A percentile compares a stretch with the other conserved stretches of the same genome.
Conservation (phyloP, 345 rosid genomes). For the Gossypium mustelinum region DNA sequence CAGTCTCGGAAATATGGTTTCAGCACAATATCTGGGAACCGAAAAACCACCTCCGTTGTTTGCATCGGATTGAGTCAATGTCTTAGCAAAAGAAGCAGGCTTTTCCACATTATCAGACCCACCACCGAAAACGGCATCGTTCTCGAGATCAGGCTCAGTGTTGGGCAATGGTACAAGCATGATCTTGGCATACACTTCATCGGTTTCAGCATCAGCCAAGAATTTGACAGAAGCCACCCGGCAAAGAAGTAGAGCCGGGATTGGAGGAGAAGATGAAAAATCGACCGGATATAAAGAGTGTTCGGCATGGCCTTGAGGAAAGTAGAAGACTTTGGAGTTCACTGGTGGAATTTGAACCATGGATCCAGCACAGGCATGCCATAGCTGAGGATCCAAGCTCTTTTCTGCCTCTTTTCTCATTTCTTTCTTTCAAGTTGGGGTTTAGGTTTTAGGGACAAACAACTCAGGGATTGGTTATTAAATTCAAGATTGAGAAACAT, state of each 20-base stretch:
- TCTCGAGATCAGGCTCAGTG: conserved; percentile 30
- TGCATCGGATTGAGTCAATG: conserved; percentile 90
- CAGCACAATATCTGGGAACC: conserved; percentile 94
- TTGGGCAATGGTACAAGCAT: conserved; percentile 49
- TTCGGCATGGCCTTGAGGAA: conserved; percentile 88
- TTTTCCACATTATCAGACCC: conserved; percentile 42
- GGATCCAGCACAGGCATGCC: conserved; percentile 98
- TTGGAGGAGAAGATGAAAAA: conserved; percentile 43
- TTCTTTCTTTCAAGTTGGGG: background rate
- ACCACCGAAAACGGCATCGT: conserved; percentile 29
- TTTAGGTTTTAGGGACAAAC: background rate
- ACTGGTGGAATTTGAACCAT: conserved; percentile 81
- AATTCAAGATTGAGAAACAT: background rate
- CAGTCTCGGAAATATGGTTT: conserved; percentile 81
- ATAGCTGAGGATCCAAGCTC: conserved; percentile 83
- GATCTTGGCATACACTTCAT: conserved; percentile 78
- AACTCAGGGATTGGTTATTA: background rate
- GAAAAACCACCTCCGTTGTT: conserved; percentile 99
- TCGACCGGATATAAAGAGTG: conserved; percentile 57
- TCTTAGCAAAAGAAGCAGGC: conserved; percentile 85
- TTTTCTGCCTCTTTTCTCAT: conserved; percentile 44
- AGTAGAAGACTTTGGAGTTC: conserved; percentile 67
- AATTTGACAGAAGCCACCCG: conserved; percentile 57
- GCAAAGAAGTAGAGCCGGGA: conserved; percentile 61
- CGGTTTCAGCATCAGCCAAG: conserved; percentile 79